phyloP scores from a whole-genome alignment of 2,329 filamentous ascomycete species.

The Parastagonospora avenae region DNA sequence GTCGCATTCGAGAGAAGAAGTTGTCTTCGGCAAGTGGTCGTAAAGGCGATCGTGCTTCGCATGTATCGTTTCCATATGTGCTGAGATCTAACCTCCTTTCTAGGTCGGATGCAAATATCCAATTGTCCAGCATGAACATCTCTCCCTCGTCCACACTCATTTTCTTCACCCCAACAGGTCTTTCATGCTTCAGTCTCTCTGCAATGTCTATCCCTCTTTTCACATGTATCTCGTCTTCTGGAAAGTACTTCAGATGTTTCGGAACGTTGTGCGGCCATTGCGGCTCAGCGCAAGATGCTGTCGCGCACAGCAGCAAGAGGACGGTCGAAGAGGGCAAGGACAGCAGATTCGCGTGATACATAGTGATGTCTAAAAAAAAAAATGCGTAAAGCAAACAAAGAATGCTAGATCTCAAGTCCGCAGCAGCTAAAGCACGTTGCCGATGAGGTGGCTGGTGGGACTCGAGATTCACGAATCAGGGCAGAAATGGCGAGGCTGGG shows the following conservation, averaged over 20 bases:
- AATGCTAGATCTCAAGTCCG: conserved; percentile 6
- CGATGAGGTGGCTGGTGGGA: conserved; percentile 39
- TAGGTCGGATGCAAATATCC: conserved; percentile 50
- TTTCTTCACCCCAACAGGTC: conserved; percentile 70
- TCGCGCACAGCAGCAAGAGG: conserved; percentile 33
- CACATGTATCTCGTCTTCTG: conserved; percentile 52
- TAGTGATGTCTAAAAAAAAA: conserved; percentile 14
- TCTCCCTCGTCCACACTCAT: conserved; percentile 72
- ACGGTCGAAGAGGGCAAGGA: conserved; percentile 39
- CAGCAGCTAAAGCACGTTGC: conserved; percentile 3
- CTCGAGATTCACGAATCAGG: conserved; percentile 18
- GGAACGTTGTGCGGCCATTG: conserved; percentile 56
- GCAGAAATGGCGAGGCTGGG: conserved; percentile 43
- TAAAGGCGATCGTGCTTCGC: conserved; percentile 30
- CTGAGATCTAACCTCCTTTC: conserved; percentile 13
- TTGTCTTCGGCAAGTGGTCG: conserved; percentile 33
- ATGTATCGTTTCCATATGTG: conserved; percentile 24
- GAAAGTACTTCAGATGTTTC: conserved; percentile 53
- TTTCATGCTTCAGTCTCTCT: conserved; percentile 46
- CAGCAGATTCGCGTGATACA: conserved; percentile 34
- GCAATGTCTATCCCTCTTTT: conserved; percentile 50
- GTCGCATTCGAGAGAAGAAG: conserved; percentile 45
- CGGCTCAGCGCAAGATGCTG: conserved; percentile 32
- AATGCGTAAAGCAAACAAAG: conserved; percentile 20
- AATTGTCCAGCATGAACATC: conserved; percentile 75